A percentile compares a stretch with the other conserved stretches of the same genome.
These are phyloP conservation scores for Verbascum thapsus DNA, from an alignment of 257 asterid species.

Conservation along the genomic window DNA sequence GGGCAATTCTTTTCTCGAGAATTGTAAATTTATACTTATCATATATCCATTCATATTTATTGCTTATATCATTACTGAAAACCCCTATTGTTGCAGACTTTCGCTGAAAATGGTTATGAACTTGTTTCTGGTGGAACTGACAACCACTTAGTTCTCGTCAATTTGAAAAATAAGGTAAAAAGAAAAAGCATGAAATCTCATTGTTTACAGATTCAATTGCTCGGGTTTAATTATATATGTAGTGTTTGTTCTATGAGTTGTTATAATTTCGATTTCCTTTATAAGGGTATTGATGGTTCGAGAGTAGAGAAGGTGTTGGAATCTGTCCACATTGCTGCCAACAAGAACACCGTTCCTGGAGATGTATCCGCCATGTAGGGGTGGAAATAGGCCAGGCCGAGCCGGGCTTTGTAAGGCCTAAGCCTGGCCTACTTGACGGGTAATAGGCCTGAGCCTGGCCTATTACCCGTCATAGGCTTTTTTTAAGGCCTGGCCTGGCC, in stretches of 20 bases:
- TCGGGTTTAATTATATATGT: background rate
- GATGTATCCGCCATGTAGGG: conserved; percentile 96
- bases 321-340: conserved; percentile 85
- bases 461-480: too few species aligned
- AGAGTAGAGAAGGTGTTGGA: conserved; percentile 88
- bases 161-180: conserved; percentile 66
- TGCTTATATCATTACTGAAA: too few species aligned
- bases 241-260: too few species aligned
- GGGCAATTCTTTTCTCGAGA: too few species aligned
- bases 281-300: conserved; percentile 83
- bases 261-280: background rate
- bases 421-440: too few species aligned
- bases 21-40: too few species aligned
- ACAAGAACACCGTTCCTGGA: conserved; percentile 92
- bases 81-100: conserved; percentile 58
- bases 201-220: too few species aligned
- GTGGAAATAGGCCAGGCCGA: too few species aligned
- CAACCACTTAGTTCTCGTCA: conserved; percentile 82
- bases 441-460: too few species aligned
- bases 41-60: too few species aligned
- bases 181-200: background rate
- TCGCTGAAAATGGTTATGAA: conserved; percentile 60
- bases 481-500: too few species aligned
- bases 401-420: too few species aligned
- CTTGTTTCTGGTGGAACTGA: conserved; percentile 94